Evolutionary conservation across 169 alveolate species (phyloP), one percentile per base, ranked within the genome.

Genomic region (Cryptosporidium sp.): DNA sequence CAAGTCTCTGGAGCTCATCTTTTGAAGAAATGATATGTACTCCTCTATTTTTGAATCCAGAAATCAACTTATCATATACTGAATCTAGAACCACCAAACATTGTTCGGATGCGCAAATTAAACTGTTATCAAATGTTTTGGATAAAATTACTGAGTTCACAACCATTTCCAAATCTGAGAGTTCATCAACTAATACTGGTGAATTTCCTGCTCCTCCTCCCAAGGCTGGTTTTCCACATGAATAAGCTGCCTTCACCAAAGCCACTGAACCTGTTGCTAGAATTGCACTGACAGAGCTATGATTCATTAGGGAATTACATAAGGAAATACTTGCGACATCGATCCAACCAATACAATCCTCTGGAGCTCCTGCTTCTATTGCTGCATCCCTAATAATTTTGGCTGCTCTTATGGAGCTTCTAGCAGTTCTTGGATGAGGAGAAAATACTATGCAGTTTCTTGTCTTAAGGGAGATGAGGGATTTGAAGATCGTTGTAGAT

Each of bases 161-260:
- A 29, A 86, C 93, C 93, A 85, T 21, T 16, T 68, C 48, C 23
- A 91, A 10, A 51, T 91, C 93, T 0, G 93, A 84, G 1, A 91
- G 70, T 39, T 91, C 93, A 62, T 91, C 93, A 29, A 91, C 68
- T 33, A 91, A 67, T 5, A 69, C 93, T 12, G 93, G 92, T 18
- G 93, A 65, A 75, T 91, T 91, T 5, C 93, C 93, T 68, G 93
- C 86, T 44, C 93, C 93, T 26, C 84, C 93, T 10, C 93, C 93
- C 39, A 87, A 21, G 16, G 92, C 91, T 37, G 93, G 93, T 37
- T 91, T 91, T 5, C 93, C 93, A 29, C 92, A 91, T 26, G 93
- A 85, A 69, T 85, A 85, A 39, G 93, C 93, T 44, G 93, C 93
- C 26, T 72, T 86, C 16, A 91, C 93, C 23, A 91, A 39, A 33